Evolutionary conservation across 805 yeast genomes (phyloP), one percentile per base, ranked within the genome.

Genomic region (Teunomyces gatunensis): DNA sequence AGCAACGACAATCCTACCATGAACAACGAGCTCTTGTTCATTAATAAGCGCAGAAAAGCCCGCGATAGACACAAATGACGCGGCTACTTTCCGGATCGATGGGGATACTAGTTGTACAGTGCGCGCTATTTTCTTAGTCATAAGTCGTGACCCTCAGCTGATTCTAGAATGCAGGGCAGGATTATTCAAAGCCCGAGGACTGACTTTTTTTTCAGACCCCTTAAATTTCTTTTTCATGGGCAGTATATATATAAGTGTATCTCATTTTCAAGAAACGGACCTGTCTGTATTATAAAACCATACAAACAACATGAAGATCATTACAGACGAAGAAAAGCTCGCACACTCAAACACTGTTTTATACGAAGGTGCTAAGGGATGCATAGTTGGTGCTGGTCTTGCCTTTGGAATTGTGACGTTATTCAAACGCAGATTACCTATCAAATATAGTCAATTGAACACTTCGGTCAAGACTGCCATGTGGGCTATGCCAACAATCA

Each of bases 21-120:
- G 28, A 74, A 71, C 49, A 74, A 73, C 50, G 81, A 80, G 25
- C 63, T 80, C 47, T 64, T 75, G 44, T 80, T 79, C 55, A 78
- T 80, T 25, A 79, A 78, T 57, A 79, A 76, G 59, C 68, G 84
- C 9, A 28, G 43, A n/a, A 39, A 27, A n/a, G 32, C 34, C 33
- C 33, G 34, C 5, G 43, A 28, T 9, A 18, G 43, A 15, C 34
- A 39, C 23, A 39, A 10, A 17, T 39, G 25, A 25, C 29, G 42
- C 32, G 42, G 42, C 21, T n/a, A 27, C 9, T 6, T 39, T 10
- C n/a, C 18, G 18, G 30, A 39, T 21, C n/a, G 29, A 13, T 21
- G 7, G 25, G 7, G 9, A 6, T 18, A 18, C 27, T 20, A 13
- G 20, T 18, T 35, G 39, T 37, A 29, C 40, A 37, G 40, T n/a